Conservation (phyloP, 176 grass and related monocot genomes). For the Saccharum officinarum region DNA sequence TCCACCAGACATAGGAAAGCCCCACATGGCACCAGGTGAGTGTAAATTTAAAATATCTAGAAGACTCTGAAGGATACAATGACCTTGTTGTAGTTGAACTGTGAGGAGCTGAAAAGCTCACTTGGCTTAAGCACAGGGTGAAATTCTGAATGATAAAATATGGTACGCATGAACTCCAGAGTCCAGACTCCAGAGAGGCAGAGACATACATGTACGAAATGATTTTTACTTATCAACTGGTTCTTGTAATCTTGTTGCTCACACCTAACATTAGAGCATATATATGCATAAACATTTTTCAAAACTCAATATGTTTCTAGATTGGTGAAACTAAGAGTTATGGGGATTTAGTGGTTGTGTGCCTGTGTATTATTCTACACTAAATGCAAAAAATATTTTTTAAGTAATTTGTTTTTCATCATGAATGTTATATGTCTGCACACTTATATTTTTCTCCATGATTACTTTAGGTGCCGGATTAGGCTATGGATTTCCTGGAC, state of each 20-base stretch:
- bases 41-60: not conserved
- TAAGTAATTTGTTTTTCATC: not conserved
- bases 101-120: not conserved
- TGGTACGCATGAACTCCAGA: not conserved
- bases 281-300: not conserved
- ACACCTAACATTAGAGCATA: not conserved
- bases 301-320: not conserved
- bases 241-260: not conserved
- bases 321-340: not conserved
- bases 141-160: not conserved
- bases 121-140: not conserved
- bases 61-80: not conserved
- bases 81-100: not conserved
- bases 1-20: not conserved
- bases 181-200: not conserved
- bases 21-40: not conserved
- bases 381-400: not conserved
- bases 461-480: slow-evolving; percentile 63
- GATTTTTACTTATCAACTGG: not conserved
- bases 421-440: not conserved
- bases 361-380: not conserved
- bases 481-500: slow-evolving; percentile 79
- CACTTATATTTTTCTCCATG: not conserved
- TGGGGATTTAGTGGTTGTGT: not conserved
- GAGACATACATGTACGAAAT: not conserved